Percentiles rank a stretch among this genome's conserved stretches.
These are phyloP conservation scores for Phaeosphaeriaceae sp. DNA, from an alignment of 2,329 filamentous ascomycete species.

Conservation along the genomic window DNA sequence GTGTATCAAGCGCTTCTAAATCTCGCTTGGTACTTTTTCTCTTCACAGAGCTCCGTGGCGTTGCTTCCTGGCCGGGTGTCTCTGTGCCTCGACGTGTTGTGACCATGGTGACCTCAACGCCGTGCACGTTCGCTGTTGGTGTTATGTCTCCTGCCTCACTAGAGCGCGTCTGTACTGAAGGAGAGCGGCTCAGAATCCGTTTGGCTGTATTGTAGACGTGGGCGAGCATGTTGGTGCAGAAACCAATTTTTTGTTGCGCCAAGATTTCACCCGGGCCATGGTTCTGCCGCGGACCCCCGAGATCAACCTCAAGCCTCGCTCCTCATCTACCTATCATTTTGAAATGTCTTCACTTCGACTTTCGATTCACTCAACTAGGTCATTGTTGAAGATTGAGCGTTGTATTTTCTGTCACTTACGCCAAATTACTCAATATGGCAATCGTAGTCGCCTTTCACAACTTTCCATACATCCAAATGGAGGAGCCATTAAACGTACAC, in stretches of 20 bases:
- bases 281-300: constrained; percentile 26
- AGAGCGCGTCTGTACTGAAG: constrained; percentile 32
- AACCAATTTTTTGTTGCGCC: constrained; percentile 31
- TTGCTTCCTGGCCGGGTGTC: constrained; percentile 31
- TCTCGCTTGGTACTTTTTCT: constrained; percentile 36
- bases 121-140: constrained; percentile 15
- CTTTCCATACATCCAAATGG: not conserved
- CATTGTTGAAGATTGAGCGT: constrained; percentile 11
- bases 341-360: constrained; percentile 30
- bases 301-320: constrained; percentile 1
- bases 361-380: constrained; percentile 12
- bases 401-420: constrained; percentile 30
- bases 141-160: constrained; percentile 21
- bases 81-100: constrained; percentile 43
- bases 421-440: constrained; percentile 6
- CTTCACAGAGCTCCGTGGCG: constrained; percentile 33
- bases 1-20: constrained; percentile 37
- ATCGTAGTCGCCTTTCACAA: not conserved
- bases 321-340: not conserved
- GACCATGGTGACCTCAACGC: constrained; percentile 37
- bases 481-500: too few species aligned
- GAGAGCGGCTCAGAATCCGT: constrained; percentile 39
- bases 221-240: constrained; percentile 36
- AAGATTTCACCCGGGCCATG: constrained; percentile 28
- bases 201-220: constrained; percentile 38